Base-by-base conservation (phyloP, 805 yeast species). In the Sugiyamaella valdiviana region DNA sequence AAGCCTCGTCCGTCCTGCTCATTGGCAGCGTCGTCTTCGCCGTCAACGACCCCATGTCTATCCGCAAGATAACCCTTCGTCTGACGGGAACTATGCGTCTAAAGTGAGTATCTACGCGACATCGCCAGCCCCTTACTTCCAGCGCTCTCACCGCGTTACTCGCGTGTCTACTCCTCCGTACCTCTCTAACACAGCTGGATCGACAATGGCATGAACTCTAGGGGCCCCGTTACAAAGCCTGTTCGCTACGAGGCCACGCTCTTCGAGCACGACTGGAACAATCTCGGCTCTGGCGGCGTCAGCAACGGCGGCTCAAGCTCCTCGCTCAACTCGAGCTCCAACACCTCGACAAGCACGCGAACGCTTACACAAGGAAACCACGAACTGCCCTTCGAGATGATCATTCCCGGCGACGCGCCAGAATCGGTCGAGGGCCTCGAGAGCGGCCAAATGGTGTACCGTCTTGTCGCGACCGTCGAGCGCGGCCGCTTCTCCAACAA, bases 381-480 rank as follows among this genome's bases (percentile, higher is more conserved):
- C 62, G 95, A 85, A 60, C 79, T 93, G 58, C 97, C 98, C 0
- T 93, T 93, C 63, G 83, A 83, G 52, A 77, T 91, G 0, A 74
- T 89, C 20, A 62, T 91, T 19, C 96, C 96, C 0, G 98, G 98
- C 1, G 73, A 80, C 36, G 74, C 85, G 41, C 81, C 88, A 1
- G 99, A 93, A 64, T 82, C 95, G 22, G 82, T 93, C 6, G 96
- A 90, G 62, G 96, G 97, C 9, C 71, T 89, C 45, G 88, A 88
- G 1, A 57, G 56, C 7, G 57, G 53, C 12, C 54, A 51, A 36
- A 48, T 59, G 84, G 91, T 45, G 87, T 88, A 23, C 77, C 85
- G 12, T 71, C 62, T 91, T 46, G 85, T 83, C 55, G 91, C 96
- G 1, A 75, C 77, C 5, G 78, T 91, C 35, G 97, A 91, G 61